Conservation (phyloP, 75 land plant genomes). For the Picea glauca region DNA sequence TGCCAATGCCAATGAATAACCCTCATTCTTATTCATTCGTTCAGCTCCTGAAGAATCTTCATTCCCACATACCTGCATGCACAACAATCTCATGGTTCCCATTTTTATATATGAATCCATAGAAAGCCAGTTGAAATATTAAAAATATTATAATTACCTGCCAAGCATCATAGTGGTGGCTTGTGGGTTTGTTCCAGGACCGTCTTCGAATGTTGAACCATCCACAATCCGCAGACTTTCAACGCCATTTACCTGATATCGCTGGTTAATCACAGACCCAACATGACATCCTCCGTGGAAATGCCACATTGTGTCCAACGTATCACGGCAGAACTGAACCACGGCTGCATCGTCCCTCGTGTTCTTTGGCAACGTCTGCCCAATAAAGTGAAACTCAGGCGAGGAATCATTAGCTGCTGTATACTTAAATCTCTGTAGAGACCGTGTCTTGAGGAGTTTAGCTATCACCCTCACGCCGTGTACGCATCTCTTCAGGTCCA, state of each 20-base stretch:
- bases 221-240: conserved; percentile 53
- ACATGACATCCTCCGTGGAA: conserved; percentile 69
- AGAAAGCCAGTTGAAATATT: not conserved
- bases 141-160: conserved; percentile 23
- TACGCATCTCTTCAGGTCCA: conserved; percentile 59
- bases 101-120: not conserved
- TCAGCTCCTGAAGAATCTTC: too few species aligned
- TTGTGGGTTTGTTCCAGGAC: conserved; percentile 76
- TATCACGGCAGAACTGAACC: conserved; percentile 55
- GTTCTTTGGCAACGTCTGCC: conserved; percentile 25
- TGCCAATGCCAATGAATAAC: too few species aligned
- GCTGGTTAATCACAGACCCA: conserved; percentile 34
- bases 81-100: too few species aligned
- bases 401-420: conserved; percentile 4
- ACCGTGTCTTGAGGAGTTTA: conserved; percentile 35
- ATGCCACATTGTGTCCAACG: conserved; percentile 62
- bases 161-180: conserved; percentile 85
- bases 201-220: conserved; percentile 50
- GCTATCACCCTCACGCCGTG: conserved; percentile 42
- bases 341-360: conserved; percentile 19
- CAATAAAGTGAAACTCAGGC: not conserved
- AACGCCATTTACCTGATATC: conserved; percentile 48
- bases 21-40: too few species aligned
- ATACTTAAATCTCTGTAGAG: conserved; percentile 37
- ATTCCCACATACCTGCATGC: too few species aligned